Evolutionary conservation across 108 stramenopile species (phyloP), one percentile per base, ranked within the genome.

Genomic region (Fragilaria crotonensis): DNA sequence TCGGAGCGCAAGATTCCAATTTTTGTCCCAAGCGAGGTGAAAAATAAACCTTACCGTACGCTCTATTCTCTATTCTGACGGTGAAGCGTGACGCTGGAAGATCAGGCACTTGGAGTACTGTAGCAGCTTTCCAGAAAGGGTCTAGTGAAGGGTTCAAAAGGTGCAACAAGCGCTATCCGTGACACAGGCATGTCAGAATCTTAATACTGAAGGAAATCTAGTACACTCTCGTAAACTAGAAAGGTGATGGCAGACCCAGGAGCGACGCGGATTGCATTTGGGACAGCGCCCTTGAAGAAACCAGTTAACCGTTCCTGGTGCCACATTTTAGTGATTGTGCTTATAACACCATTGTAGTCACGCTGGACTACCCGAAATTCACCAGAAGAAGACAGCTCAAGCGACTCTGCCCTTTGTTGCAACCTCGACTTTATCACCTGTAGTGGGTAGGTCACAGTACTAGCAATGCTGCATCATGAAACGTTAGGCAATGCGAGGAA

Each of bases 221-320:
- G 57, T 4, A 84, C 76, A 25, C 58, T 60, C 63, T 98, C 99
- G 68, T 99, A 98, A 4, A 92, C 92, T 14, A 96, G 71, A 68
- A 99, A 97, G 0, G 97, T 98, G 52, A 99, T 75, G 5, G 97
- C 99, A 11, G 97, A 84, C 60, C 88, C 83, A 26, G 99, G 99
- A 36, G 97, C 97, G 7, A 98, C 97, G 22, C 96, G 80, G 23
- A 98, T 56, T 7, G 95, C 85, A 77, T 98, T 95, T 22, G 98
- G 89, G 27, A 96, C 57, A 63, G 86, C 83, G 11, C 98, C 98
- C 66, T 95, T 95, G 70, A 96, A 96, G 60, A 97, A 97, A 4
- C 97, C 97, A 7, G 59, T 26, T 5, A 88, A 41, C 4, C 97
- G 97, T 61, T 97, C 96, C 31, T 60, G 62, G 61, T 68, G 60